These are phyloP conservation scores for Lenwebbia sp. DNA, from an alignment of 345 rosid genomes.

Conservation along the genomic window DNA sequence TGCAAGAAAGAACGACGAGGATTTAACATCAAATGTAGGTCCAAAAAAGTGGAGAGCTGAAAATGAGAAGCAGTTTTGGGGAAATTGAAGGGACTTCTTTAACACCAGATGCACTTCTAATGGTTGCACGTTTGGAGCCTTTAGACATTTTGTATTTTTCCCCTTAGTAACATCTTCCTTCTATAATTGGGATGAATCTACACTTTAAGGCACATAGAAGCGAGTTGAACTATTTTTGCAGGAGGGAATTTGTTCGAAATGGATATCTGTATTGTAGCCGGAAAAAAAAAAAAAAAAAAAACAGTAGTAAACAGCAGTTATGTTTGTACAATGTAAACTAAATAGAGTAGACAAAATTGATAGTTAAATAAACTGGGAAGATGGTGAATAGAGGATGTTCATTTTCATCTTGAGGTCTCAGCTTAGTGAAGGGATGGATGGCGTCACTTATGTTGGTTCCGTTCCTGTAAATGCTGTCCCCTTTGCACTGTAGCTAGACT, in stretches of 20 bases:
- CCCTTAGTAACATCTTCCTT: not conserved
- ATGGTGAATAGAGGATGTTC: not conserved
- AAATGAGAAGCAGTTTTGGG: not conserved
- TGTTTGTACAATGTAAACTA: not conserved
- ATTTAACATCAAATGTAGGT: not conserved
- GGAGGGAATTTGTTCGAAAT: not conserved
- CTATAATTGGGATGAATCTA: not conserved
- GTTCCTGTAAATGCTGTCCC: not conserved
- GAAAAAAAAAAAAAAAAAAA: not conserved
- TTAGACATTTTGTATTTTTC: not conserved
- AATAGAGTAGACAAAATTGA: not conserved
- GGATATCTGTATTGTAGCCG: not conserved
- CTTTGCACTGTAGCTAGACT: not conserved
- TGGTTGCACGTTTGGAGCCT: not conserved
- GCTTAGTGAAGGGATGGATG: not conserved
- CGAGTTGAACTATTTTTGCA: not conserved
- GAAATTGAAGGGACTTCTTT: not conserved
- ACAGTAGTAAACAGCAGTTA: not conserved
- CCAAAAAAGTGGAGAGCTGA: not conserved
- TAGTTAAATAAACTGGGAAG: not conserved
- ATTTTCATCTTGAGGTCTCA: not conserved
- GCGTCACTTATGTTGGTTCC: not conserved
- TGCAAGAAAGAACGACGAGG: not conserved
- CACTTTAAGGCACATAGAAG: not conserved
- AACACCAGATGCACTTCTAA: not conserved